Base-by-base conservation (phyloP, 805 yeast species). In the Sungouiozyma intestinalis region DNA sequence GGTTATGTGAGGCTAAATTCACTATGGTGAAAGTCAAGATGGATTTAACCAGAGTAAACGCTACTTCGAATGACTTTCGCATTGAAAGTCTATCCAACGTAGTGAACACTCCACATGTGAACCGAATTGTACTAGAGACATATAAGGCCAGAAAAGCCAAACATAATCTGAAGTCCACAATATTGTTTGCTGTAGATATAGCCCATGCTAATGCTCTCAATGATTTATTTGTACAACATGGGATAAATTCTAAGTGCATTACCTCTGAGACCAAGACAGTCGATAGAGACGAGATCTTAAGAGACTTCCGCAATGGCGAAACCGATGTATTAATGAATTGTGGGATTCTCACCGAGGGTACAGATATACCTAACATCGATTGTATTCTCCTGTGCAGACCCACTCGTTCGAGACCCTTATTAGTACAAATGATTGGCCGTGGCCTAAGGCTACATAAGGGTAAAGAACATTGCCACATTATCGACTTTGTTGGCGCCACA, bases 301-400 rank as follows among this genome's bases (percentile, higher is more conserved):
- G 65, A 4, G 79, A 73, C 31, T 90, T 88, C 55, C 72, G 69
- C 46, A 50, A 62, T 0, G 87, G 92, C 0, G 55, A 69, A 14
- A 68, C 85, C 16, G 76, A 80, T 3, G 94, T 90, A 0, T 62
- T 88, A 24, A 72, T 92, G 64, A 90, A 90, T 55, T 92, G 95
- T 57, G 85, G 83, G 15, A 85, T 88, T 4, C 81, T 90, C 51
- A 88, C 95, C 0, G 97, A 88, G 58, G 97, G 97, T 0, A 86
- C 97, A 0, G 97, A 88, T 63, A 79, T 90, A 16, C 97, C 97
- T 2, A 79, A 79, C 46, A 81, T 87, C 43, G 97, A 88, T 54
- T 79, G 86, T 24, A 65, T 88, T 11, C 67, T 88, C 21, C 60
- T 88, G 27, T 83, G 85, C 3, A 65, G 96, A 29, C 95, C 96